phyloP scores from a whole-genome alignment of 2,329 filamentous ascomycete genomes.

The Alternaria ethzedia region DNA sequence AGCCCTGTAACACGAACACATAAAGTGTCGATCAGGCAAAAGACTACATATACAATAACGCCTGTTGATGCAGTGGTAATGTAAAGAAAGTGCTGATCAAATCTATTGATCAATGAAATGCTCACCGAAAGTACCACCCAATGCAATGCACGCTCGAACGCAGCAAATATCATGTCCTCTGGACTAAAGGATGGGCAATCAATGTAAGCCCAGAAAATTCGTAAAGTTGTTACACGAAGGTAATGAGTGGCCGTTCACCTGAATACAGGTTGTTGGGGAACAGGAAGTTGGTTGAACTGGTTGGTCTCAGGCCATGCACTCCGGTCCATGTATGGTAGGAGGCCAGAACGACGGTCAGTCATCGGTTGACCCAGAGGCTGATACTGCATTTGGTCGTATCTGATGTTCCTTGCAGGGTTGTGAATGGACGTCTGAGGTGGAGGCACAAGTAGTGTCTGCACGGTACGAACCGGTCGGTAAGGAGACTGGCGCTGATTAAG shows the following conservation, averaged over 20 bases:
- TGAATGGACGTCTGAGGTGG: constrained; percentile 81
- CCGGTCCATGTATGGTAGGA: constrained; percentile 53
- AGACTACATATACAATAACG: constrained; percentile 20
- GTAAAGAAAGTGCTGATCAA: constrained; percentile 14
- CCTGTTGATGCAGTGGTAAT: constrained; percentile 27
- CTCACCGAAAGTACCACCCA: constrained; percentile 27
- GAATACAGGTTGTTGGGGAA: constrained; percentile 47
- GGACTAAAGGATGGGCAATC: constrained; percentile 5
- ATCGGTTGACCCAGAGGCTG: constrained; percentile 56
- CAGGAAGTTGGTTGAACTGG: constrained; percentile 48
- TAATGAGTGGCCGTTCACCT: constrained; percentile 25
- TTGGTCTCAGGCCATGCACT: constrained; percentile 47
- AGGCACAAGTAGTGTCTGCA: constrained; percentile 89
- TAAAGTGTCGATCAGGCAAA: background rate
- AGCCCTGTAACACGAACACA: background rate
- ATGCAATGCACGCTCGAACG: constrained; percentile 49
- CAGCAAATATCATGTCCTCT: constrained; percentile 29
- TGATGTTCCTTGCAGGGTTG: constrained; percentile 52
- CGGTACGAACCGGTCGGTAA: constrained; percentile 86
- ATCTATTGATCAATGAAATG: constrained; percentile 21
- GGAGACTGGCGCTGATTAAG: constrained; percentile 88
- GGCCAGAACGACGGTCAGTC: constrained; percentile 54
- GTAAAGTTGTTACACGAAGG: constrained; percentile 18
- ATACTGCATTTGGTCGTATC: constrained; percentile 59
- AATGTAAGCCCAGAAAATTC: background rate